A percentile compares a stretch with the other conserved stretches of the same genome.
Evolutionary conservation across 2,329 filamentous ascomycete species (phyloP).

Genomic region (Dactylellina leptospora): DNA sequence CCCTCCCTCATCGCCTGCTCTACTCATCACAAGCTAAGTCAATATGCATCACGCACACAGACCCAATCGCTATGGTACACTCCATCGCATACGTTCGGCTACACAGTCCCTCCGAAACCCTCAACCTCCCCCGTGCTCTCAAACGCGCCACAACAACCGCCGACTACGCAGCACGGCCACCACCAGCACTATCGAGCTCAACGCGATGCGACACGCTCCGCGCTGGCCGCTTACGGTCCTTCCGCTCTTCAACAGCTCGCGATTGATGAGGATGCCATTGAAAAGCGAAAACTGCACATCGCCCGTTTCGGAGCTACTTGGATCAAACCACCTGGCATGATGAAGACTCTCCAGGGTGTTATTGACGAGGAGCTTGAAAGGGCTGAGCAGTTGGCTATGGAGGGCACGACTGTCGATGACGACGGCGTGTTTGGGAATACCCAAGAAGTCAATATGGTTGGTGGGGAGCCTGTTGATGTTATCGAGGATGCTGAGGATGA

Average conservation of each 20-base stretch:
- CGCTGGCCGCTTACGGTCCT: slow-evolving; percentile 56
- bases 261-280: slow-evolving; percentile 78
- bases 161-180: slow-evolving; percentile 51
- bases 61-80: slow-evolving; percentile 79
- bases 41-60: slow-evolving; percentile 61
- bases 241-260: slow-evolving; percentile 59
- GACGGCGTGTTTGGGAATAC: slow-evolving; percentile 57
- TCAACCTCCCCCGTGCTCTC: slow-evolving; percentile 52
- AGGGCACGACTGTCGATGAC: slow-evolving; percentile 69
- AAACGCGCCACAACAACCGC: slow-evolving; percentile 57
- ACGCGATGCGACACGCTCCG: slow-evolving; percentile 55
- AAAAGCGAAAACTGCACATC: slow-evolving; percentile 80
- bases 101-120: slow-evolving; percentile 59
- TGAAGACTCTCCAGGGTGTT: slow-evolving; percentile 89
- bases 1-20: slow-evolving; percentile 17
- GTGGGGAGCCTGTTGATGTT: slow-evolving; percentile 60
- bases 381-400: slow-evolving; percentile 82
- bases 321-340: slow-evolving; percentile 86
- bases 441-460: slow-evolving; percentile 59
- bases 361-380: slow-evolving; percentile 88
- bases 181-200: slow-evolving; percentile 53
- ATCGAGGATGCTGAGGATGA: slow-evolving; percentile 60
- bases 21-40: slow-evolving; percentile 53
- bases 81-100: slow-evolving; percentile 66
- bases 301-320: slow-evolving; percentile 87